Evolutionary conservation across 805 yeast species (phyloP), one percentile per base, ranked within the genome.

Genomic region (Naumovozyma castellii): DNA sequence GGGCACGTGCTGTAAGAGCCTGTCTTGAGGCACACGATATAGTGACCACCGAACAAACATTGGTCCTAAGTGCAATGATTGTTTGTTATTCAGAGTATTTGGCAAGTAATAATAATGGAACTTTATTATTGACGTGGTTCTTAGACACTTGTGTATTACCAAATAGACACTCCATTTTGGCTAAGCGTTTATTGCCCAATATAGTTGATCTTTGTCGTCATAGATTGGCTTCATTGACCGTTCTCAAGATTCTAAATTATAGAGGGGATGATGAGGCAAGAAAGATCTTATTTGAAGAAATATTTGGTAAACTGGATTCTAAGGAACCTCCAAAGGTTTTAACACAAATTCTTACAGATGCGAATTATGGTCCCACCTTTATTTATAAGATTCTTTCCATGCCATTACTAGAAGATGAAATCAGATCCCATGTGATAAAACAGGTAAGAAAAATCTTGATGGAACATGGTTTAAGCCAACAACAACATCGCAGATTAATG

Each of bases 1-100:
- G 98, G 34, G 90, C 97, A 0, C 72, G 98, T 48, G 95, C 97
- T 15, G 79, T 90, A 44, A 68, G 98, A 47, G 94, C 97, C 0
- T 86, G 95, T 48, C 67, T 92, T 37, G 98, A 92, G 62, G 78
- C 88, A 36, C 76, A 77, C 18, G 73, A 72, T 40, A 52, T 54
- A 9, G 75, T 81, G 9, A 68, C 79, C 9, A 64, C 64, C 16
- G 88, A 80, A 51, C 92, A 84, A 56, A 71, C 79, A 36, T 62
- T 82, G 3, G 69, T 84, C 35, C 70, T 90, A 4, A 80, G 95
- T 5, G 78, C 85, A 1, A 75, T 84, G 46, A 83, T 92, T 39
- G 76, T 86, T 17, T 71, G 79, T 32, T 78, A 83, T 65, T 78
- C 88, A 25, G 82, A 81, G 46, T 84, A 79, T 47, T 69, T 92